Evolutionary conservation across 2,329 filamentous ascomycete species (phyloP).

Genomic region (Macrophomina phaseolina): DNA sequence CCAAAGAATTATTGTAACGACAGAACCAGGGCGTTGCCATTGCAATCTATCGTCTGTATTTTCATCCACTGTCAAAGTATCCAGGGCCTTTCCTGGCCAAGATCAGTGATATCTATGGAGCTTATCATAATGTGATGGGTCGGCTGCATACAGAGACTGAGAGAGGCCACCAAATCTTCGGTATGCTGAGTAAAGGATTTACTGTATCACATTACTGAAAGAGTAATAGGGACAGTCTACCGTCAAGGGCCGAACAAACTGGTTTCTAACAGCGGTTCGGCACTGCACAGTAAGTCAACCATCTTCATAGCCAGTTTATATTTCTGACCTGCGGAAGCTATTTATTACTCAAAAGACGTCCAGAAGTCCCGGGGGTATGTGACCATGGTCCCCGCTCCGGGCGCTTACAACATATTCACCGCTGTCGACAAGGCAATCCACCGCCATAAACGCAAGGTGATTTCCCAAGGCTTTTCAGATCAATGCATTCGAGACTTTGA

Average conservation of each 20-base stretch:
- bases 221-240: background rate
- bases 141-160: conserved; percentile 76
- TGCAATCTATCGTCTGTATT: conserved; percentile 45
- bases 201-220: no score
- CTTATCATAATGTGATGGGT: conserved; percentile 75
- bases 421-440: conserved; percentile 52
- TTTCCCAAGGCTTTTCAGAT: conserved; percentile 55
- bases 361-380: background rate
- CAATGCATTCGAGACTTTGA: conserved; percentile 53
- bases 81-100: conserved; percentile 49
- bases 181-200: conserved; percentile 40
- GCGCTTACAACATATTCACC: conserved; percentile 43
- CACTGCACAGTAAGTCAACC: background rate
- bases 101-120: conserved; percentile 41
- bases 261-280: background rate
- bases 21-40: no score
- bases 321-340: background rate
- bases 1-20: no score
- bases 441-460: conserved; percentile 52
- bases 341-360: background rate
- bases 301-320: no score
- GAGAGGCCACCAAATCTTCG: conserved; percentile 73
- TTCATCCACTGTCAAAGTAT: conserved; percentile 52
- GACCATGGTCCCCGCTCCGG: background rate
- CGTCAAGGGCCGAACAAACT: background rate